Base-by-base conservation (phyloP, 768 basidiomycete species). In the Tylopilus cervinicoccineus region DNA sequence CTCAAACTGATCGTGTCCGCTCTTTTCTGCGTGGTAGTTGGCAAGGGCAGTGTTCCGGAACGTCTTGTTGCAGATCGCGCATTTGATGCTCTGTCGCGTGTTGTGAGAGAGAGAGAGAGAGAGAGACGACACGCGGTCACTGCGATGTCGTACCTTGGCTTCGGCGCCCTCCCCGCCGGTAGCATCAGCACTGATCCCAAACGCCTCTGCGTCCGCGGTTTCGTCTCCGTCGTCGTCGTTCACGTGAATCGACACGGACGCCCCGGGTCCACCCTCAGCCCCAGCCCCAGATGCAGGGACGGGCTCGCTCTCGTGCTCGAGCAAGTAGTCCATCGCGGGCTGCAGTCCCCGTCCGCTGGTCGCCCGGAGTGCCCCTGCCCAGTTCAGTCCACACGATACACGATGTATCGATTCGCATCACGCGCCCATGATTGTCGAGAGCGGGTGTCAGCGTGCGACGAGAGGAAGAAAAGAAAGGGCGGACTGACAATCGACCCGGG, bases 1-100 rank as follows among this genome's bases (percentile, higher is more conserved):
- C 64, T 96, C 94, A 54, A 97, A 98, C 56, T 93, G 84, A 66
- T 92, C 85, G 63, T 99, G 95, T 0, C 95, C 95, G 56, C 84
- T 89, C 73, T 93, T 93, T 68, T 94, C 92, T 0, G 93, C 94
- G 59, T 96, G 94, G 67, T 82, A 95, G 56, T 90, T 89, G 13
- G 91, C 94, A 14, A 95, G 72, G 3, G 88, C 89, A 0, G 88
- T 86, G 57, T 90, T 93, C 60, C 74, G 72, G 75, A 96, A 96
- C 20, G 81, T 74, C 71, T 96, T 96, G 51, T 84, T 81, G 65
- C 93, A 95, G 59, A 86, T 66, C 6, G 81, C 76, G 62, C 90
- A 93, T 69, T 83, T 88, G 71, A 93, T 88, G 62, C 86, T 90
- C 86, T 53, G 16, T 27, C 2, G 14, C 9, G 16, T 11, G 33